A percentile compares a stretch with the other conserved stretches of the same genome.
Conservation (phyloP, 306 rosid genomes). For the Cucurbita pepo region DNA sequence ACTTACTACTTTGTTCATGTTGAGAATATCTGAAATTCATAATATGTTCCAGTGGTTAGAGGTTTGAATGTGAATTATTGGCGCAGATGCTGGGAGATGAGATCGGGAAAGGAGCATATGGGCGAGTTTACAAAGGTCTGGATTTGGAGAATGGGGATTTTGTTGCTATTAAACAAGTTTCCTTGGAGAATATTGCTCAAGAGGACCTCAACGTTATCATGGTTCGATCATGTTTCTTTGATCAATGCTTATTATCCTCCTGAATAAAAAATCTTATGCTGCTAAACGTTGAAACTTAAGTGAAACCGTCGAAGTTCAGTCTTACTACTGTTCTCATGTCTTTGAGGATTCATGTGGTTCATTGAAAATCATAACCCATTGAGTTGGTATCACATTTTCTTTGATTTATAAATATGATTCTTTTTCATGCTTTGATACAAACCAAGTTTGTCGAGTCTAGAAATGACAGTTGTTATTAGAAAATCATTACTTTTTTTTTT, state of each 20-base stretch:
- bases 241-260: not conserved
- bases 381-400: not conserved
- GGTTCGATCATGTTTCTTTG: conserved; percentile 32
- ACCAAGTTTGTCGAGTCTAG: not conserved
- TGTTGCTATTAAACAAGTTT: conserved; percentile 97
- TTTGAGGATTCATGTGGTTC: not conserved
- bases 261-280: not conserved
- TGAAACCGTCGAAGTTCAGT: not conserved
- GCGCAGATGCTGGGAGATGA: conserved; percentile 98
- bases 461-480: not conserved
- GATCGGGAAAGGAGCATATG: conserved; percentile 98
- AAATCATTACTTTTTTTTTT: not conserved
- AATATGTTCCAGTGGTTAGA: conserved; percentile 1
- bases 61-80: conserved; percentile 14
- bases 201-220: conserved; percentile 97
- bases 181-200: conserved; percentile 98
- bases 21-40: not conserved
- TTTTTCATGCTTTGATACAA: not conserved
- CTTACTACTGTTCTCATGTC: not conserved
- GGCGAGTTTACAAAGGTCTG: conserved; percentile 95
- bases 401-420: not conserved
- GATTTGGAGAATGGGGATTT: conserved; percentile 97
- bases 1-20: not conserved
- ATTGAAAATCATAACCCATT: not conserved
- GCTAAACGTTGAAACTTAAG: not conserved